A percentile compares a stretch with the other conserved stretches of the same genome.
Conservation (phyloP, 1,284 basidiomycete genomes). For the Ustilago cynodontis region DNA sequence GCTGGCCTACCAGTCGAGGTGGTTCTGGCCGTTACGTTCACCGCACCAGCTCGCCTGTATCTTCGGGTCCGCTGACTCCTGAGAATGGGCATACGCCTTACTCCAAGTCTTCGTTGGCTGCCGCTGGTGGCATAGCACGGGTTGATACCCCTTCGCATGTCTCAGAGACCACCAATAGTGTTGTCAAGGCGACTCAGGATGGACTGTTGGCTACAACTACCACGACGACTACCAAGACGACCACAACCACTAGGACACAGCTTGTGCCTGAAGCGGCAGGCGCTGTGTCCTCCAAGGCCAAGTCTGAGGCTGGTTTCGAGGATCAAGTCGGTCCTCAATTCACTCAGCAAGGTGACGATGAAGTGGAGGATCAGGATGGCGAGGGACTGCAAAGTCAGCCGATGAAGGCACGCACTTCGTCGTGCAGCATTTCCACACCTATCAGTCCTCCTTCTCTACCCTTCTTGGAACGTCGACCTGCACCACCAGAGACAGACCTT, state of each 20-base stretch:
- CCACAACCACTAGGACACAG: constrained; percentile 25
- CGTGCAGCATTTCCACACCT: constrained; percentile 54
- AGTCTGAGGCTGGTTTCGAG: constrained; percentile 17
- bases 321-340: not conserved
- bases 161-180: constrained; percentile 38
- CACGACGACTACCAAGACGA: constrained; percentile 41
- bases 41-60: constrained; percentile 18
- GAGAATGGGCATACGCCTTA: constrained; percentile 4
- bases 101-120: constrained; percentile 15
- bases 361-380: not conserved
- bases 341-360: not conserved
- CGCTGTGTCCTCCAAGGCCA: constrained; percentile 6
- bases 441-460: constrained; percentile 50
- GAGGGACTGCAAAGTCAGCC: constrained; percentile 15
- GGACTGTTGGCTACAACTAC: constrained; percentile 43
- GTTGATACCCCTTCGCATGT: constrained; percentile 22
- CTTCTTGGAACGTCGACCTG: constrained; percentile 55
- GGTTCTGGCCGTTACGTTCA: constrained; percentile 10
- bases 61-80: constrained; percentile 31
- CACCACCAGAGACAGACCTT: constrained; percentile 57
- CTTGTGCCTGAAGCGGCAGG: constrained; percentile 6
- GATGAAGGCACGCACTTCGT: constrained; percentile 29
- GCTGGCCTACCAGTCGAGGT: constrained; percentile 53
- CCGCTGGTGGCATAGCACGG: not conserved
- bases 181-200: constrained; percentile 23